Conservation (phyloP, 805 yeast species). For the Ogataea nakhonphanomensis region DNA sequence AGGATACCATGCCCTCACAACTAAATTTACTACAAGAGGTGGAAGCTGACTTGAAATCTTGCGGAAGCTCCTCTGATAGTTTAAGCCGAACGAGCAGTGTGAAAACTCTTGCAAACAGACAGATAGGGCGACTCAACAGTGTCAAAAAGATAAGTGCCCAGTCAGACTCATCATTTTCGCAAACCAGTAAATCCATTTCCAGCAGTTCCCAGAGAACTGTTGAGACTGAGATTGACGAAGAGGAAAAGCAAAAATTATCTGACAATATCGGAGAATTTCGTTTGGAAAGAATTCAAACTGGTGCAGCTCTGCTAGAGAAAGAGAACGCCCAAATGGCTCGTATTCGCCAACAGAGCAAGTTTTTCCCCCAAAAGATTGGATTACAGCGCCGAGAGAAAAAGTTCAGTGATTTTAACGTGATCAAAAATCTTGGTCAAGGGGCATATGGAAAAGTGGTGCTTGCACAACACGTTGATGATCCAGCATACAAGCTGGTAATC, state of each 20-base stretch:
- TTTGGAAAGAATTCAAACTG: constrained; percentile 31
- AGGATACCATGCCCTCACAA: constrained; percentile 47
- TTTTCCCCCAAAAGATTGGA: constrained; percentile 62
- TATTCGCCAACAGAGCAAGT: constrained; percentile 35
- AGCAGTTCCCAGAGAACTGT: constrained; percentile 9
- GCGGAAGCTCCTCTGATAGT: constrained; percentile 29
- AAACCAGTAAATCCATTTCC: constrained; percentile 14
- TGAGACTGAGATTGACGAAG: constrained; percentile 9
- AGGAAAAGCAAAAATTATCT: constrained; percentile 7
- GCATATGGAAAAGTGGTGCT: constrained; percentile 93
- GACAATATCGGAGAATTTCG: constrained; percentile 16
- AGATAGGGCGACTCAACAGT: constrained; percentile 2
- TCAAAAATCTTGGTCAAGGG: constrained; percentile 89
- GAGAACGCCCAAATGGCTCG: constrained; percentile 45
- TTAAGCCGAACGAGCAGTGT: constrained; percentile 27
- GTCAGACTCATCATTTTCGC: constrained; percentile 16
- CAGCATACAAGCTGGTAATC: constrained; percentile 65
- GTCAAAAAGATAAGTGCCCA: constrained; percentile 10
- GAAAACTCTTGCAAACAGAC: constrained; percentile 12
- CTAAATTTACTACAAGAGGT: constrained; percentile 42
- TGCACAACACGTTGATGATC: constrained; percentile 64
- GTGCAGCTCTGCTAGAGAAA: constrained; percentile 39
- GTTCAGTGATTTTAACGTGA: constrained; percentile 62
- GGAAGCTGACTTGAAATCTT: constrained; percentile 32
- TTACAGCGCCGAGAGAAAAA: constrained; percentile 65